Evolutionary conservation across 352 stramenopile genomes (phyloP), one percentile per base, ranked within the genome.

Genomic region (Globisporangium cystogenes): DNA sequence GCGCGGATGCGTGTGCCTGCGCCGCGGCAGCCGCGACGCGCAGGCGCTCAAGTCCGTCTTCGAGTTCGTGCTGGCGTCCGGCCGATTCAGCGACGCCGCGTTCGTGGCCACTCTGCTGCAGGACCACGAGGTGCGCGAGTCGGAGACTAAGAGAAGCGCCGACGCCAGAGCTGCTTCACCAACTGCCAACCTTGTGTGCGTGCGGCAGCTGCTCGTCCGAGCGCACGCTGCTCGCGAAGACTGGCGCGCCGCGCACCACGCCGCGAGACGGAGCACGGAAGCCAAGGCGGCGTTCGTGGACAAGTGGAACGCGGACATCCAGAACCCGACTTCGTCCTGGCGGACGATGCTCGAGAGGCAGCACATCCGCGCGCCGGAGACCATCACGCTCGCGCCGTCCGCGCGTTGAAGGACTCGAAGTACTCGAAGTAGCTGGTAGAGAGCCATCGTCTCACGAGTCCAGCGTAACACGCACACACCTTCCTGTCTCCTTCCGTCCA

Each of bases 101-200:
- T 88, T 86, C 50, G 46, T 85, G 7, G 80, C 73, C 2, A 73
- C 64, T 14, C 29, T 87, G 11, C 45, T 84, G 23, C 67, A 77
- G 11, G 68, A 83, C 24, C 47, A 45, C 27, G 57, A 63, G 50
- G 49, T 63, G 50, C 39, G 55, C 41, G n/a, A 39, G 31, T n/a
- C n/a, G n/a, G n/a, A n/a, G n/a, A n/a, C 43, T 23, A 44, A 16
- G 16, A 20, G 23, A 12, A 24, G n/a, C 11, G 3, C 12, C 18
- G 26, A n/a, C 4, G 31, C 20, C 35, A n/a, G 21, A 29, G 15
- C 29, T 21, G 12, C 31, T 51, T 23, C 20, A 16, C 27, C 20
- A 11, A 40, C 18, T 18, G 1, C 40, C 16, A n/a, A 7, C 44
- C 35, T 24, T 0, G 10, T 51, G 16, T 23, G 8, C n/a, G 20